Base-by-base conservation (phyloP, 2,329 filamentous ascomycete species). In the Eurotiales sp. region DNA sequence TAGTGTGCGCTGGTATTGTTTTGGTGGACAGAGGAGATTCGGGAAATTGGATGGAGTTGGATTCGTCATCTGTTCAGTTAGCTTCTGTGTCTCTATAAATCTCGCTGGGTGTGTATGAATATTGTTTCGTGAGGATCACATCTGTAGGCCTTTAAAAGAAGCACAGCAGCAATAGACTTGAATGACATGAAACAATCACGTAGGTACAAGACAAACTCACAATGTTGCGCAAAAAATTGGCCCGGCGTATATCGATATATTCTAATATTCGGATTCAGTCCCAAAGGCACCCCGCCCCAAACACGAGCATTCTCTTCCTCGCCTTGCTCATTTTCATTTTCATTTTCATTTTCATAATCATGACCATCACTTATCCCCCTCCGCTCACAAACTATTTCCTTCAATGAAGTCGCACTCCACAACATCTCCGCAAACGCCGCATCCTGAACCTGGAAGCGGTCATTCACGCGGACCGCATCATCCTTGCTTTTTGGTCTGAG, bases 181-280 rank as follows among this genome's bases (percentile, higher is more conserved):
- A n/a, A n/a, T n/a, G n/a, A n/a, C n/a, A n/a, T n/a, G n/a, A n/a
- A n/a, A n/a, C n/a, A n/a, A n/a, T n/a, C n/a, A n/a, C n/a, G n/a
- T n/a, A n/a, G 27, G 15, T 50, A 40, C 51, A 34, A 53, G 12
- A 25, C 37, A 40, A 37, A 80, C 86, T 61, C 80, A 92, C 89
- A 96, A 67, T 96, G 92, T 61, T 88, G 86, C 64, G 90, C 90
- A 66, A 96, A 96, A 67, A 91, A 96, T 65, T 96, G 90, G 0
- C 88, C 89, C 58, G 86, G 82, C 1, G 79, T 81, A 69, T 96
- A 96, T 19, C 91, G 82, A 72, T 96, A 96, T 25, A 96, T 82
- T 29, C 92, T 80, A 50, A 96, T 95, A 58, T 95, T 95, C 8
- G 88, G 83, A 68, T 90, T 96, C 54, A 96, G 72, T 0, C 90